phyloP scores from a whole-genome alignment of 371 early-diverging fungal genomes.

The Mucor piriformis region DNA sequence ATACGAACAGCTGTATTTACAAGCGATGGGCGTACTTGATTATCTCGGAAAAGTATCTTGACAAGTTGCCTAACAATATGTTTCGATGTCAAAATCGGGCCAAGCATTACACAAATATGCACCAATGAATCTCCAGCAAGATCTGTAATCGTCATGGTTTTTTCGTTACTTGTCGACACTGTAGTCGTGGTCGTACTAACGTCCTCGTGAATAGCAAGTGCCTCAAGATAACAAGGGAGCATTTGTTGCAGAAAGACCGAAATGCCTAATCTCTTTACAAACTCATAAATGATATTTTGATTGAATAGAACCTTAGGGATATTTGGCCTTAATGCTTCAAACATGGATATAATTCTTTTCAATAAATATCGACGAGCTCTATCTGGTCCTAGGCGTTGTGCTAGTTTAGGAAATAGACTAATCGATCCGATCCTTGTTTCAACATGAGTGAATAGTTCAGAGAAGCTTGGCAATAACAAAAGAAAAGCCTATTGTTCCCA shows the following conservation, averaged over 20 bases:
- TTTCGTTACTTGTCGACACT: background rate
- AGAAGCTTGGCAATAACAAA: conserved; percentile 61
- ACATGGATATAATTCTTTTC: conserved; percentile 62
- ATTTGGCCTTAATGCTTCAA: conserved; percentile 63
- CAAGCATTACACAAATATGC: conserved; percentile 56
- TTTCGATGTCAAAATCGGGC: conserved; percentile 65
- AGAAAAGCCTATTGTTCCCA: conserved; percentile 50
- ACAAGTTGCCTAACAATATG: conserved; percentile 65
- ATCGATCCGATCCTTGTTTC: conserved; percentile 59
- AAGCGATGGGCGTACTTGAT: conserved; percentile 39
- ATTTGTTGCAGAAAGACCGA: conserved; percentile 63
- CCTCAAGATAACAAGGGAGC: conserved; percentile 64
- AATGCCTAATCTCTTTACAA: conserved; percentile 59
- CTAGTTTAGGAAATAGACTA: conserved; percentile 60
- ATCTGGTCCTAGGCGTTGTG: conserved; percentile 60
- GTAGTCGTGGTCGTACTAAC: background rate
- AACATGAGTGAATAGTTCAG: conserved; percentile 54
- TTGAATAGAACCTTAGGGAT: conserved; percentile 58
- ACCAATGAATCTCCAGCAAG: conserved; percentile 54
- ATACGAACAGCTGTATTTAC: conserved; percentile 54
- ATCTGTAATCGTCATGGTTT: background rate
- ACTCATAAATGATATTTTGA: conserved; percentile 46
- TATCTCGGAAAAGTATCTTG: conserved; percentile 58
- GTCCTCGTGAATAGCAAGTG: conserved; percentile 42
- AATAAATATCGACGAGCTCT: conserved; percentile 55